A percentile compares a stretch with the other conserved stretches of the same genome.
Evolutionary conservation across 768 basidiomycete genomes (phyloP).

Genomic region (Kwoniella bestiolae): DNA sequence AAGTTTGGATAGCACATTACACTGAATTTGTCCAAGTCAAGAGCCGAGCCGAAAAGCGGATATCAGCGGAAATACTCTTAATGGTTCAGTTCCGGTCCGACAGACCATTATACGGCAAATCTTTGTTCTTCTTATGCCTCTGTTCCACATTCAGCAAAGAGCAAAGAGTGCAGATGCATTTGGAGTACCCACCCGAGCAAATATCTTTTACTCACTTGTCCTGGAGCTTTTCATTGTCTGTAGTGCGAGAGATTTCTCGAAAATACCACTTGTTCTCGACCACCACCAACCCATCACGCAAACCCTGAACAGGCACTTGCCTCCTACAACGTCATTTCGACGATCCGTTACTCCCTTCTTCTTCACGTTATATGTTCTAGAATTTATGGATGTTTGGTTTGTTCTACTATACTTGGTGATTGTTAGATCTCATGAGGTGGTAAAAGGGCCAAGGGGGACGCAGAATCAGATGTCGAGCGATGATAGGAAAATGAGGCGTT

Average conservation of each 20-base stretch:
- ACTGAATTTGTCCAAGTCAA: background rate
- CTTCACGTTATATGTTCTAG: conserved; percentile 3
- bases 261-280: background rate
- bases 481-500: no score
- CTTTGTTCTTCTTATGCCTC: no score
- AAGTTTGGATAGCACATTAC: background rate
- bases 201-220: no score
- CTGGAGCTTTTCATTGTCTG: background rate
- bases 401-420: no score
- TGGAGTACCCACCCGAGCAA: no score
- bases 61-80: background rate
- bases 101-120: background rate
- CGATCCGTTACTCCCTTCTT: conserved; percentile 8
- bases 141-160: no score
- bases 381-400: background rate
- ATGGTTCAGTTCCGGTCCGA: background rate
- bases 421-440: no score
- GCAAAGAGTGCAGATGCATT: no score
- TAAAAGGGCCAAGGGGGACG: no score
- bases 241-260: background rate
- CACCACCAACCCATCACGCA: background rate
- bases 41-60: conserved; percentile 8
- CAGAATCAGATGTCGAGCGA: no score
- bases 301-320: conserved; percentile 4
- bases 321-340: background rate